A percentile compares a stretch with the other conserved stretches of the same genome.
These are phyloP conservation scores for Urtica urens DNA, from an alignment of 306 rosid genomes.

Conservation along the genomic window DNA sequence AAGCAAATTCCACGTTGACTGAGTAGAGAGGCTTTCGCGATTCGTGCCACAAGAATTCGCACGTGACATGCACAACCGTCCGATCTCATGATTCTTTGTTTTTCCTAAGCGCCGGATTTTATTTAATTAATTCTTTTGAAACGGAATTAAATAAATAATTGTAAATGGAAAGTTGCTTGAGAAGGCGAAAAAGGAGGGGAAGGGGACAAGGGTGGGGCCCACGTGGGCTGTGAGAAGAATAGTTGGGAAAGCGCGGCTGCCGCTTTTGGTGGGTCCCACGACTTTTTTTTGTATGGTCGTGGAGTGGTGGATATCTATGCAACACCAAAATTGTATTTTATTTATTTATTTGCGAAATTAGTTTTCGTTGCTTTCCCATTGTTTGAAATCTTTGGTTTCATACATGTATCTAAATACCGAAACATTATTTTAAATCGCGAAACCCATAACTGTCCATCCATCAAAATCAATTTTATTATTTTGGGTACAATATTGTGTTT, in stretches of 20 bases:
- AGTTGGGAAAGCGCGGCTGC: constrained; percentile 33
- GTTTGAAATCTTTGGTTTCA: not conserved
- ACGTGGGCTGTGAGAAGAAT: constrained; percentile 11
- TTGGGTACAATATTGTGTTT: not conserved
- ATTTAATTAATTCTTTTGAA: not conserved
- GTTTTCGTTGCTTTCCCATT: not conserved
- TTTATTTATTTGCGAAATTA: too few relatives aligned
- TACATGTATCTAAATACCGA: too few relatives aligned
- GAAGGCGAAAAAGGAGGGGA: constrained; percentile 14
- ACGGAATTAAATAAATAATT: not conserved
- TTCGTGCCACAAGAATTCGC: constrained; percentile 6
- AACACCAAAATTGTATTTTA: not conserved
- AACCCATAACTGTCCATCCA: too few relatives aligned
- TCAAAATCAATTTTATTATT: too few relatives aligned
- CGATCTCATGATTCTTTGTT: not conserved
- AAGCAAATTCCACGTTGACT: constrained; percentile 20
- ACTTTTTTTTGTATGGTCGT: not conserved
- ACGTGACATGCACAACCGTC: constrained; percentile 30
- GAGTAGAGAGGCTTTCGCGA: constrained; percentile 10
- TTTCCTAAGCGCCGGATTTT: too few relatives aligned
- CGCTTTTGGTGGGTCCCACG: constrained; percentile 26
- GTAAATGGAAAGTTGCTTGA: not conserved
- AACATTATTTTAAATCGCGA: too few relatives aligned
- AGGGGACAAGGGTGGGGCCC: constrained; percentile 17
- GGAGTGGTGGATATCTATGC: not conserved